phyloP scores from a whole-genome alignment of 2,329 filamentous ascomycete species.

The Leptographium wingfieldii region DNA sequence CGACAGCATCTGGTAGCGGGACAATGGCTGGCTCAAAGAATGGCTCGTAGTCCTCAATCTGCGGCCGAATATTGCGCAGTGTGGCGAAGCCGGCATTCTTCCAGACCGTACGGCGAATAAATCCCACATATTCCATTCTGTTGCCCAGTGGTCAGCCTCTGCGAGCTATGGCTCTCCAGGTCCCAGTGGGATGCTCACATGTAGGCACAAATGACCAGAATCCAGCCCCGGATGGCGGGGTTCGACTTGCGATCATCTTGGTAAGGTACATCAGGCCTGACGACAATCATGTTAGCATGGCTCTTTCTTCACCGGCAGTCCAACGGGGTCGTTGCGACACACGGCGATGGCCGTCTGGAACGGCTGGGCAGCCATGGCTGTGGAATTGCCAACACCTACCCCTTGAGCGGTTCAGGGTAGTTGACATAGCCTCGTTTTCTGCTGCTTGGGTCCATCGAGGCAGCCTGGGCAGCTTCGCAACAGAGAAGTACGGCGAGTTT shows the following conservation, averaged over 20 bases:
- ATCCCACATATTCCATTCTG: constrained; percentile 41
- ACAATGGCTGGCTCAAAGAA: constrained; percentile 34
- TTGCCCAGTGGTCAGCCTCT: neutral
- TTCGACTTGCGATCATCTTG: constrained; percentile 36
- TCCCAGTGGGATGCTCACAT: constrained; percentile 30
- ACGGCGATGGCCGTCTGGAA: neutral
- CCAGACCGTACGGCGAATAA: constrained; percentile 46
- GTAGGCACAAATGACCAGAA: constrained; percentile 39
- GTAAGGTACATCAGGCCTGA: constrained; percentile 28
- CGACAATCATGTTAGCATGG: neutral
- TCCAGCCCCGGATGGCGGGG: constrained; percentile 42
- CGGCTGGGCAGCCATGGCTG: neutral
- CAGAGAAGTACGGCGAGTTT: neutral
- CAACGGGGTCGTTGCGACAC: neutral
- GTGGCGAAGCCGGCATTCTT: constrained; percentile 49
- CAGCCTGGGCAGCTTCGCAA: neutral
- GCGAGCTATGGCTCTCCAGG: neutral
- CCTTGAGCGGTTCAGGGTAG: constrained; percentile 23
- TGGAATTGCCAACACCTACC: constrained; percentile 15
- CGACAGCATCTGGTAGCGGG: constrained; percentile 23
- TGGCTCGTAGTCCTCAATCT: constrained; percentile 37
- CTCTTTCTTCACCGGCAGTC: neutral
- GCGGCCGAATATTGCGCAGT: constrained; percentile 39
- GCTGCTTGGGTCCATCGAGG: constrained; percentile 10
- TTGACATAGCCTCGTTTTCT: constrained; percentile 19